Base-by-base conservation (phyloP, 176 grass and related monocot genomes). In the Phragmites australis region DNA sequence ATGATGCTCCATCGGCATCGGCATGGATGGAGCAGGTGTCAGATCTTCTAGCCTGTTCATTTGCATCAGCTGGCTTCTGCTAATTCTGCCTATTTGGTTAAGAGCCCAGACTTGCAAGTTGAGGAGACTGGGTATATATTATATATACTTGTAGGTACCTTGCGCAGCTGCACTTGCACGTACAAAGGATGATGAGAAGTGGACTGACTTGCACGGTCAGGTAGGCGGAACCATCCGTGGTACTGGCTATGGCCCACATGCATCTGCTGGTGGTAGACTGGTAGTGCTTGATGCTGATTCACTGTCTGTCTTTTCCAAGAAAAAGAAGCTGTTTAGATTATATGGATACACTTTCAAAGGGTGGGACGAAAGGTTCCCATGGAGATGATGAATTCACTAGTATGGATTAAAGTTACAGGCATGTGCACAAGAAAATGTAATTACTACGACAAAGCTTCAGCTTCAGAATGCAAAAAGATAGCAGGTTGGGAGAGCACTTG, bases 151-250 rank as follows among this genome's bases (percentile, higher is more conserved):
- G 71, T 21, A 69, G 66, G 77, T 66, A 60, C 81, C 44, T 80
- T 44, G 31, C 1, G 8, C 45, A 37, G 19, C 60, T 79, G 76
- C 76, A 79, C 76, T 79, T 79, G 30, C 23, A 52, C 73, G 77
- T 76, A 89, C 83, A 80, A 16, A 49, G 18, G 84, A 44, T 66
- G 70, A 83, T 59, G 48, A 78, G 51, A 88, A 80, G 43, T 46
- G 76, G 84, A 84, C 85, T 80, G 80, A 82, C 84, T 41, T 93
- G 91, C 91, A 90, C 85, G 82, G 78, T 65, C 77, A 23, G 83
- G 75, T 72, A 91, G 76, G 81, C 72, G 0, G 61, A 87, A 79
- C 91, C 82, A 17, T 80, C 85, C 81, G 86, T 82, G 84, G 81
- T 88, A 82, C 74, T 90, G 76, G 83, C 75, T 75, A 26, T 65